These are phyloP conservation scores for Drechmeria coniospora DNA, from an alignment of 2,329 filamentous ascomycete species.

Conservation along the genomic window DNA sequence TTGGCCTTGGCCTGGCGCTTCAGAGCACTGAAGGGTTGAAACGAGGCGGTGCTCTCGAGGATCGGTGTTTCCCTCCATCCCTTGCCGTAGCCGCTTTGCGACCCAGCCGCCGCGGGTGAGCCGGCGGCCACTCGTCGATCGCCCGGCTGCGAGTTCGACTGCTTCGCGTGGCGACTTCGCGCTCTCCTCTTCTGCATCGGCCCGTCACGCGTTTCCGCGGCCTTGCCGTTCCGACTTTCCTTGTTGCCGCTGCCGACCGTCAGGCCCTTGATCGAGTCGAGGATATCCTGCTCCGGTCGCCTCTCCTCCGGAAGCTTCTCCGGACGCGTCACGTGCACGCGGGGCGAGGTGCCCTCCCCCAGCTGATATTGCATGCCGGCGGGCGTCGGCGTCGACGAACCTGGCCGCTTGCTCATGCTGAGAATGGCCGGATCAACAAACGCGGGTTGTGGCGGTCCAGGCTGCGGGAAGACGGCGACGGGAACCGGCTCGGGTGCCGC, in stretches of 20 bases:
- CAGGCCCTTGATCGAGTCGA: conserved; percentile 13
- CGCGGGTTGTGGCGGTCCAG: conserved; percentile 18
- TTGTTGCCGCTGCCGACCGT: conserved; percentile 6
- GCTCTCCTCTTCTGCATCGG: conserved; percentile 16
- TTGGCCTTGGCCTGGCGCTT: conserved; percentile 39
- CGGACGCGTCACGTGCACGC: neutral
- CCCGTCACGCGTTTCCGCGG: conserved; percentile 8
- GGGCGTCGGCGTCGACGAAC: conserved; percentile 12
- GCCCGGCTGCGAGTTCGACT: conserved; percentile 13
- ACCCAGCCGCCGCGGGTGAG: conserved; percentile 8
- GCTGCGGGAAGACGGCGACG: conserved; percentile 12
- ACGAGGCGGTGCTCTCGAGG: conserved; percentile 42
- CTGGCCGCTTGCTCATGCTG: conserved; percentile 40
- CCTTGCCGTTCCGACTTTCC: conserved; percentile 8
- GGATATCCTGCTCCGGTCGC: conserved; percentile 10
- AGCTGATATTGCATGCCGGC: conserved; percentile 4
- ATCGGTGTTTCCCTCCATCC: conserved; percentile 47
- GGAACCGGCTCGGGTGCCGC: conserved; percentile 9
- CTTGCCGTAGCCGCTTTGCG: conserved; percentile 26
- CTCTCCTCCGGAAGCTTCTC: conserved; percentile 2
- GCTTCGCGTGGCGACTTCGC: conserved; percentile 16
- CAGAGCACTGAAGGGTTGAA: conserved; percentile 45
- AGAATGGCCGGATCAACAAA: conserved; percentile 78
- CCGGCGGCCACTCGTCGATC: conserved; percentile 11
- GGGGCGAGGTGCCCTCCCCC: conserved; percentile 2